phyloP scores from a whole-genome alignment of 2,329 filamentous ascomycete species.

The Xylaria hypoxylon region DNA sequence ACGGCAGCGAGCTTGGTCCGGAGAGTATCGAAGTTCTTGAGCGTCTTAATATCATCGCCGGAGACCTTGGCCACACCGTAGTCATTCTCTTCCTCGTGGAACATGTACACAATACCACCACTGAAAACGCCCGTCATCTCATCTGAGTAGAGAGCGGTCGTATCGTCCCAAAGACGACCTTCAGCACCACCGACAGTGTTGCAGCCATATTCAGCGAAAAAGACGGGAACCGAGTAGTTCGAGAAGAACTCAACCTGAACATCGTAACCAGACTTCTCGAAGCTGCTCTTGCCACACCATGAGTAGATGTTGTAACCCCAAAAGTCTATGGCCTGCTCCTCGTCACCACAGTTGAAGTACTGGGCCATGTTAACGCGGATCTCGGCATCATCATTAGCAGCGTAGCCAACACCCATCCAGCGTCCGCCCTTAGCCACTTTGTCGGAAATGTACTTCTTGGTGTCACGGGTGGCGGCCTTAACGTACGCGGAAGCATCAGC shows the following conservation, averaged over 20 bases:
- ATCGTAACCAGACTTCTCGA: slow-evolving; percentile 74
- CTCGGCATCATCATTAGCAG: slow-evolving; percentile 80
- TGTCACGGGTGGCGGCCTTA: slow-evolving; percentile 84
- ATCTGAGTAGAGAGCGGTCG: slow-evolving; percentile 72
- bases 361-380: slow-evolving; percentile 76
- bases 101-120: slow-evolving; percentile 88
- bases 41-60: slow-evolving; percentile 63
- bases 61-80: slow-evolving; percentile 73
- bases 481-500: slow-evolving; percentile 78
- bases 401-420: slow-evolving; percentile 79
- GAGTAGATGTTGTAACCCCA: slow-evolving; percentile 93
- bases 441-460: slow-evolving; percentile 80
- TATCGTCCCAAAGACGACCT: slow-evolving; percentile 77
- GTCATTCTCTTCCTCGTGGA: slow-evolving; percentile 79
- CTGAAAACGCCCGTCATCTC: slow-evolving; percentile 81
- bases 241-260: slow-evolving; percentile 77
- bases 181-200: slow-evolving; percentile 64
- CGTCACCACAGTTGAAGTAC: slow-evolving; percentile 80
- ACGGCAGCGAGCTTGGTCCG: slow-evolving; percentile 71
- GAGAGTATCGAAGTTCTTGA: slow-evolving; percentile 73
- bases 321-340: slow-evolving; percentile 75
- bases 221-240: slow-evolving; percentile 79
- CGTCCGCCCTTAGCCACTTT: slow-evolving; percentile 69
- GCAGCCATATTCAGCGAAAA: slow-evolving; percentile 88
- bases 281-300: slow-evolving; percentile 80